phyloP scores from a whole-genome alignment of 1,284 basidiomycete species.

The Xerocomus nothofagi region DNA sequence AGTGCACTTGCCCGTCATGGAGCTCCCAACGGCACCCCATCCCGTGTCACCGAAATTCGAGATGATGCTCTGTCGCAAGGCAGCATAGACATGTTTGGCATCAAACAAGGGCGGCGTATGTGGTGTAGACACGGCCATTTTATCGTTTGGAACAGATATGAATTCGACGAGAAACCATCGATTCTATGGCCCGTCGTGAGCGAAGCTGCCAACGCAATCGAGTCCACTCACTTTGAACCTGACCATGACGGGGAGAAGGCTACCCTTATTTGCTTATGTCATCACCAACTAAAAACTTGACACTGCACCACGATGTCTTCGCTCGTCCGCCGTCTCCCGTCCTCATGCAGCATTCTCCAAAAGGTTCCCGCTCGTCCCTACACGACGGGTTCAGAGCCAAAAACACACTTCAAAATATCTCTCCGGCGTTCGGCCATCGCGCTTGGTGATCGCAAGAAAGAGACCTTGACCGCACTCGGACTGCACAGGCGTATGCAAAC shows the following conservation, averaged over 20 bases:
- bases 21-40: constrained; percentile 73
- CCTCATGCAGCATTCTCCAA: constrained; percentile 2
- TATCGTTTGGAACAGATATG: constrained; percentile 34
- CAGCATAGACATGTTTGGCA: constrained; percentile 61
- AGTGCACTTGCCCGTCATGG: constrained; percentile 54
- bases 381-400: constrained; percentile 31
- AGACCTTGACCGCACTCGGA: constrained; percentile 74
- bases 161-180: constrained; percentile 79
- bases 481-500: constrained; percentile 79
- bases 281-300: constrained; percentile 2
- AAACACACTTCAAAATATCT: constrained; percentile 83
- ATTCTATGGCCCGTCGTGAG: constrained; percentile 47
- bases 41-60: constrained; percentile 75
- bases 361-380: constrained; percentile 12
- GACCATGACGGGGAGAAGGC: not conserved
- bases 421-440: constrained; percentile 81
- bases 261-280: constrained; percentile 19
- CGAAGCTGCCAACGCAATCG: not conserved
- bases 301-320: constrained; percentile 11
- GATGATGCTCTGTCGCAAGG: constrained; percentile 69
- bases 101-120: constrained; percentile 36
- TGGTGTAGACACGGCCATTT: not conserved
- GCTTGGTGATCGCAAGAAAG: constrained; percentile 68
- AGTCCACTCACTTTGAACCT: constrained; percentile 27
- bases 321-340: constrained; percentile 12